phyloP scores from a whole-genome alignment of 2,329 filamentous ascomycete genomes.

The Peltaster fructicola region DNA sequence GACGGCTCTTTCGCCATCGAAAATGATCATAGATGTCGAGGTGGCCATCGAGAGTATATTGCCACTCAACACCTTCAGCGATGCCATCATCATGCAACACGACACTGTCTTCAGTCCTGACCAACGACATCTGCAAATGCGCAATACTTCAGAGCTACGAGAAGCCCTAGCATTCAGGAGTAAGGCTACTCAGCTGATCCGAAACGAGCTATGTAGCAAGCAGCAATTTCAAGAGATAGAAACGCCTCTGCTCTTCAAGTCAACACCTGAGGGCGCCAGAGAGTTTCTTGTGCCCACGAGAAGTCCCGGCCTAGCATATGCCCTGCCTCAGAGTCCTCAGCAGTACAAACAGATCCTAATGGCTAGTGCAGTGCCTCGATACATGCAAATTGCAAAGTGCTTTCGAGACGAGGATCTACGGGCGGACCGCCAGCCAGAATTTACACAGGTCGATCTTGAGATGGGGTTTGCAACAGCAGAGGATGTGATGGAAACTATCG shows the following conservation, averaged over 20 bases:
- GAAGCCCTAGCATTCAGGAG: conserved; percentile 55
- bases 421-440: conserved; percentile 88
- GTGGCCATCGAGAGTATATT: conserved; percentile 44
- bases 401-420: conserved; percentile 90
- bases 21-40: conserved; percentile 30
- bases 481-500: conserved; percentile 47
- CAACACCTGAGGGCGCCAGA: conserved; percentile 83
- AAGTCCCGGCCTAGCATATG: conserved; percentile 60
- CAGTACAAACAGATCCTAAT: conserved; percentile 98
- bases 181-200: conserved; percentile 36
- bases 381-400: conserved; percentile 86
- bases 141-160: conserved; percentile 51
- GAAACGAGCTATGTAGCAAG: conserved; percentile 33
- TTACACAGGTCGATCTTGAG: conserved; percentile 89
- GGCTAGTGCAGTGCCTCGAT: conserved; percentile 65
- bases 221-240: conserved; percentile 62
- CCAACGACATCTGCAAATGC: conserved; percentile 67
- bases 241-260: conserved; percentile 91
- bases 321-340: conserved; percentile 86
- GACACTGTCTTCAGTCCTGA: conserved; percentile 58
- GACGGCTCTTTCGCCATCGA: conserved; percentile 2
- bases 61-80: conserved; percentile 55
- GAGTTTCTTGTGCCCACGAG: conserved; percentile 90
- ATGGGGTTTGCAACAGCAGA: conserved; percentile 67
- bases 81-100: conserved; percentile 57